A percentile compares a stretch with the other conserved stretches of the same genome.
These are phyloP conservation scores for Ceratocystis smalleyi DNA, from an alignment of 2,329 filamentous ascomycete genomes.

Conservation along the genomic window DNA sequence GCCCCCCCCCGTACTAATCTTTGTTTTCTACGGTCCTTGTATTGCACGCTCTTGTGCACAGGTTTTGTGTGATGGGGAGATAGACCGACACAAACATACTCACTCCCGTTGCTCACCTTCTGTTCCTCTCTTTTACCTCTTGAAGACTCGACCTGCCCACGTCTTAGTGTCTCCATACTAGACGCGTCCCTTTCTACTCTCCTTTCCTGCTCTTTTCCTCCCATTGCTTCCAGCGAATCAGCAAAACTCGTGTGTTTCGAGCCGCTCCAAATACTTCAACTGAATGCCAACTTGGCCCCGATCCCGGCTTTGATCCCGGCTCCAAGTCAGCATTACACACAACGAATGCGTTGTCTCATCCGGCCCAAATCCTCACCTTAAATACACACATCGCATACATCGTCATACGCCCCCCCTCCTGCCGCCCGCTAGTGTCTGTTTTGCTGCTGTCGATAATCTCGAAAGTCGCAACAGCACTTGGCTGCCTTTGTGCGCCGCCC, in stretches of 20 bases:
- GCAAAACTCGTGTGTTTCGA: no score
- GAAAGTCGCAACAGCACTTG: slow-evolving; percentile 2
- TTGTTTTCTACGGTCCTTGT: slow-evolving; percentile 5
- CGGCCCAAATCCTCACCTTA: not conserved
- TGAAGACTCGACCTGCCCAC: no score
- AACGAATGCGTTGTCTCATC: not conserved
- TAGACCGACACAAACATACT: no score
- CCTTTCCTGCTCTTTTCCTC: no score
- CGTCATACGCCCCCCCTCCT: not conserved
- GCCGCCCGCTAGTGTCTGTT: not conserved
- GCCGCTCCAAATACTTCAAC: no score
- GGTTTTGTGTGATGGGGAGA: no score
- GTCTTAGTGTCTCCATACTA: no score
- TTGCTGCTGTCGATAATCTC: slow-evolving; percentile 7
- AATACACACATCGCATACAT: not conserved
- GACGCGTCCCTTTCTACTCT: no score
- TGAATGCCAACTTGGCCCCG: not conserved
- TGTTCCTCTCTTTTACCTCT: not conserved
- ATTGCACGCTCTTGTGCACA: not conserved
- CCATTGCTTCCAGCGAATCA: no score
- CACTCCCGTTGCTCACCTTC: not conserved
- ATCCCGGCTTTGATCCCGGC: not conserved
- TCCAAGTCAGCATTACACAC: not conserved
- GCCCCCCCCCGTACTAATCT: not conserved
- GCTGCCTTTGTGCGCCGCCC: slow-evolving; percentile 14